A percentile compares a stretch with the other conserved stretches of the same genome.
Conservation (phyloP, 768 basidiomycete genomes). For the Naganishia vaughanmartiniae region DNA sequence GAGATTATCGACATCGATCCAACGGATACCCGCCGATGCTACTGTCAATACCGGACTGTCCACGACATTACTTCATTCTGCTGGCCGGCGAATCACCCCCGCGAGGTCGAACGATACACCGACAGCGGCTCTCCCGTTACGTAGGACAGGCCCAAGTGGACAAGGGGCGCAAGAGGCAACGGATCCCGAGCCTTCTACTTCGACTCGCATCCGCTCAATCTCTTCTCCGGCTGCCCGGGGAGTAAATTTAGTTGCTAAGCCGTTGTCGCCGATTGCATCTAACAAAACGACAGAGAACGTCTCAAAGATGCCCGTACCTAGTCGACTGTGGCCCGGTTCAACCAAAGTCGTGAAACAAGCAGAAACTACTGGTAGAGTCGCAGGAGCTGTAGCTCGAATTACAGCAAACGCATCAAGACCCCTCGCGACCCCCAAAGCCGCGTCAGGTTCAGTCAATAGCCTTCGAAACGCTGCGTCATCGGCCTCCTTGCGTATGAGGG, state of each 20-base stretch:
- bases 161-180: not conserved
- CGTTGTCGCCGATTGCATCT: not conserved
- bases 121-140: not conserved
- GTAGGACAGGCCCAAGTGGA: not conserved
- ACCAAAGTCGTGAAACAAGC: not conserved
- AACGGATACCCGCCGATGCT: not conserved
- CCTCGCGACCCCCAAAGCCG: not conserved
- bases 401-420: not conserved
- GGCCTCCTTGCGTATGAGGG: not conserved
- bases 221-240: not conserved
- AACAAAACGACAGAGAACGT: not conserved
- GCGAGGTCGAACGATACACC: not conserved
- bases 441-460: too few relatives aligned
- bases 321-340: not conserved
- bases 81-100: not conserved
- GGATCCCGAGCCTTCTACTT: not conserved
- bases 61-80: not conserved
- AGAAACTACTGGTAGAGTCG: not conserved
- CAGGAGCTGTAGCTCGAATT: not conserved
- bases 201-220: not conserved
- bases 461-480: constrained; percentile 11
- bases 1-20: not conserved
- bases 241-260: not conserved
- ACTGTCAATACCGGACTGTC: not conserved
- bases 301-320: not conserved